phyloP scores from a whole-genome alignment of 2,329 filamentous ascomycete genomes.

The Ploettnerulaceae sp. region DNA sequence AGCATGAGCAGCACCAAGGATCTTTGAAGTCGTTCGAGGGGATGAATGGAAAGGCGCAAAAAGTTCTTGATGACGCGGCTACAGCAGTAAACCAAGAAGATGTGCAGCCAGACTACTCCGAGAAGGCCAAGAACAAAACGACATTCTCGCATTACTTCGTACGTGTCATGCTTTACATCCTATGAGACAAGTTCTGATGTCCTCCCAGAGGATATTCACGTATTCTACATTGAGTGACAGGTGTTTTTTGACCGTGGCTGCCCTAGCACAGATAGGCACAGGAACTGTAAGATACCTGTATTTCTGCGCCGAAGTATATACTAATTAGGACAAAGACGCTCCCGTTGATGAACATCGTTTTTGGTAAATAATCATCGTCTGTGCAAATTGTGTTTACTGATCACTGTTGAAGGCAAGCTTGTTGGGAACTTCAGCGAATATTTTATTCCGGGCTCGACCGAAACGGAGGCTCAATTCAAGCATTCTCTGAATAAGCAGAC shows the following conservation, averaged over 20 bases:
- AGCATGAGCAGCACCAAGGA: neutral
- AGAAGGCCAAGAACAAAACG: constrained; percentile 25
- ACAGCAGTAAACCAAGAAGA: constrained; percentile 3
- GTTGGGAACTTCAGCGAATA: constrained; percentile 45
- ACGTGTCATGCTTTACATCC: neutral
- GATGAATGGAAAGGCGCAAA: neutral
- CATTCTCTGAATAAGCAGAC: constrained; percentile 42
- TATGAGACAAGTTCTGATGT: neutral
- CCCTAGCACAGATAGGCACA: constrained; percentile 24
- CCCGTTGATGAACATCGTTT: constrained; percentile 56
- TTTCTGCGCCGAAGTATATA: neutral
- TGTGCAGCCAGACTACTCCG: constrained; percentile 24
- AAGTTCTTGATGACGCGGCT: neutral
- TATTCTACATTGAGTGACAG: constrained; percentile 26
- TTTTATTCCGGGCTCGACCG: constrained; percentile 35
- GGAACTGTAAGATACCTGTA: constrained; percentile 22
- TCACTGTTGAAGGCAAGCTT: constrained; percentile 18
- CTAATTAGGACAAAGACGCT: constrained; percentile 39
- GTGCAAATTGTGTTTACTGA: neutral
- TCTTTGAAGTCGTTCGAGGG: constrained; percentile 1
- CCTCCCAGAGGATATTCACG: constrained; percentile 27
- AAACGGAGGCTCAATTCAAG: constrained; percentile 39
- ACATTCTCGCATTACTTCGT: constrained; percentile 26
- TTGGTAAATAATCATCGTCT: constrained; percentile 39
- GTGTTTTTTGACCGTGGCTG: constrained; percentile 21